phyloP scores from a whole-genome alignment of 2,329 filamentous ascomycete species.

The Ophiostoma tasmaniense region DNA sequence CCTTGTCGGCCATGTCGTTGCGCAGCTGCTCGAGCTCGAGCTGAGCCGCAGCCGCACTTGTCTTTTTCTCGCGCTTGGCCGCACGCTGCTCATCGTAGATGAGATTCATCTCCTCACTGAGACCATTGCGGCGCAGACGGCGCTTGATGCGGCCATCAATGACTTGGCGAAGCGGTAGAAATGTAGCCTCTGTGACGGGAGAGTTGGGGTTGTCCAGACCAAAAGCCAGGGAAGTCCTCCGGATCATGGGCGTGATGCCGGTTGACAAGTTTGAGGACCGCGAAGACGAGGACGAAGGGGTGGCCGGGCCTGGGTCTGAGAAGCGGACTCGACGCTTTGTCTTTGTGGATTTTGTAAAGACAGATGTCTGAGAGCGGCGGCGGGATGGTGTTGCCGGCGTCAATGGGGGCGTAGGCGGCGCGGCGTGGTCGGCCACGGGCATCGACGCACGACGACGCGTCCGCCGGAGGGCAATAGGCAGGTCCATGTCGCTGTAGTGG shows the following conservation, averaged over 20 bases:
- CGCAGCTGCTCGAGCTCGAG: constrained; percentile 43
- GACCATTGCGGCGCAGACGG: constrained; percentile 45
- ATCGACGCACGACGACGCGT: constrained; percentile 37
- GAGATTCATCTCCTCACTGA: constrained; percentile 51
- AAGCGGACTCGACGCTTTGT: constrained; percentile 47
- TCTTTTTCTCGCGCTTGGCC: constrained; percentile 34
- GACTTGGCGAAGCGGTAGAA: constrained; percentile 45
- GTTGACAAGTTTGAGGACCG: constrained; percentile 27
- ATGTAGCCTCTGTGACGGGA: constrained; percentile 34
- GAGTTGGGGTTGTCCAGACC: constrained; percentile 19
- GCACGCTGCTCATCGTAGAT: constrained; percentile 40
- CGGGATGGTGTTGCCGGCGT: constrained; percentile 23
- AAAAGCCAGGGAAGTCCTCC: constrained; percentile 40
- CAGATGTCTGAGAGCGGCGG: constrained; percentile 20
- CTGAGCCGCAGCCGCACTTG: constrained; percentile 31
- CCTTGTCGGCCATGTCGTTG: constrained; percentile 40
- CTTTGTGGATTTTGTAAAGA: not conserved
- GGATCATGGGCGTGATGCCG: constrained; percentile 51
- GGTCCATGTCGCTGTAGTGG: constrained; percentile 21
- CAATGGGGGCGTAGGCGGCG: constrained; percentile 1
- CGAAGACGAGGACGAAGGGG: constrained; percentile 20
- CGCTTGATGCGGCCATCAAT: constrained; percentile 50
- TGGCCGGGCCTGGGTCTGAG: constrained; percentile 45
- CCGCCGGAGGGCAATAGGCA: constrained; percentile 49
- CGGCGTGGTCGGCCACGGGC: constrained; percentile 15